A percentile compares a stretch with the other conserved stretches of the same genome.
Evolutionary conservation across 2,329 filamentous ascomycete species (phyloP).

Genomic region (Sporothrix brunneoviolacea): DNA sequence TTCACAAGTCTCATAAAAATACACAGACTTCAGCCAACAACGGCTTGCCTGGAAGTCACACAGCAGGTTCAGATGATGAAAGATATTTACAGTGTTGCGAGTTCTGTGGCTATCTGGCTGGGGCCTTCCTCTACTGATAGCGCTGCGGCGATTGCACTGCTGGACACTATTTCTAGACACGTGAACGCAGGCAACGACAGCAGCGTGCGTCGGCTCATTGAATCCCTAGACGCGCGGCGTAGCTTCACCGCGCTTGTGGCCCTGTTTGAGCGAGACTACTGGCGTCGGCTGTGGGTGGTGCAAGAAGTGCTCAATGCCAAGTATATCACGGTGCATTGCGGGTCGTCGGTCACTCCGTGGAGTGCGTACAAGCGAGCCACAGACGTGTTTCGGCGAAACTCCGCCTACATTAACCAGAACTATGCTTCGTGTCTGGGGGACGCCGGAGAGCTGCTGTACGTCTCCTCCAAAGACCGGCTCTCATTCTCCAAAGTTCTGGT

Average conservation of each 20-base stretch:
- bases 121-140: neutral
- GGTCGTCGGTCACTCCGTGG: neutral
- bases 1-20: too few species aligned
- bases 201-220: neutral
- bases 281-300: neutral
- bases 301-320: neutral
- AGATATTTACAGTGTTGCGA: neutral
- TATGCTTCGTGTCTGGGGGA: neutral
- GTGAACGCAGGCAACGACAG: neutral
- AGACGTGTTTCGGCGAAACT: neutral
- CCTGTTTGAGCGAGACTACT: conserved; percentile 3
- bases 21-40: too few species aligned
- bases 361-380: neutral
- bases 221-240: neutral
- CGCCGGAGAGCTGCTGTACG: neutral
- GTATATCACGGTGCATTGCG: neutral
- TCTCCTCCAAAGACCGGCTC: neutral
- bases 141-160: neutral
- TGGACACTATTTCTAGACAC: neutral
- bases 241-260: neutral
- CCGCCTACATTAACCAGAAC: neutral
- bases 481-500: neutral
- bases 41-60: too few species aligned
- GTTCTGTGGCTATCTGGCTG: neutral
- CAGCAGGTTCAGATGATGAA: conserved; percentile 7